Base-by-base conservation (phyloP, 495 filamentous ascomycete species). In the Rhizodiscina lignyota region DNA sequence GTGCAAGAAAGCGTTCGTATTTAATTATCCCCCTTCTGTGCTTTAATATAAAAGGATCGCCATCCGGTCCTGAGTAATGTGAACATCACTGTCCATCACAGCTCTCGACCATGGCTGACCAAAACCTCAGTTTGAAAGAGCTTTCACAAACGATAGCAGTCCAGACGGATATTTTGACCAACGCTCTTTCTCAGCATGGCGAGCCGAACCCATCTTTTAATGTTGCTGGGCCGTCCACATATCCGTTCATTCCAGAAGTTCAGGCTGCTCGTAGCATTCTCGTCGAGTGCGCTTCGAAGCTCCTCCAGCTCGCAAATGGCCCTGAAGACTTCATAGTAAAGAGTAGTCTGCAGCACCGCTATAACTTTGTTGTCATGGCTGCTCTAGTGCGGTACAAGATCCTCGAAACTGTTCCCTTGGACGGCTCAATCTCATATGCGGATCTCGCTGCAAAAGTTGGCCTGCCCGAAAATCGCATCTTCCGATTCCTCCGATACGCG, bases 401-500 rank as follows among this genome's bases (percentile, higher is more conserved):
- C 13, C 24, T 13, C 6, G 8, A 27, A 13, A 27, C 6, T 27
- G 22, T 37, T 4, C 22, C 22, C 10, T 18, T 18, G 5, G 20
- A 30, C 16, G 35, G n/a, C 5, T 5, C 4, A n/a, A 23, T 31
- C 22, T 16, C 35, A 4, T 37, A n/a, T 23, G 13, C 17, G n/a
- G 21, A n/a, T 11, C 21, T 37, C 21, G 20, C 35, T 11, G 10
- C 10, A 5, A 19, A 5, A 5, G 10, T 11, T 18, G 22, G n/a
- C 22, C 4, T 37, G 10, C 5, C 4, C 8, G 21, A 16, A 13
- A 4, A 4, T 5, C 16, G 30, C 21, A 4, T 42, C 1, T n/a
- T 30, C 6, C 30, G 36, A 11, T 32, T 50, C 30, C 27, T 44
- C 2, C 35, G 40, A 2, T 29, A 40, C 18, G 36, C 45, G 10